A percentile compares a stretch with the other conserved stretches of the same genome.
These are phyloP conservation scores for Pseudopediastrum boryanum DNA, from an alignment of 139 green algal species.

Conservation along the genomic window DNA sequence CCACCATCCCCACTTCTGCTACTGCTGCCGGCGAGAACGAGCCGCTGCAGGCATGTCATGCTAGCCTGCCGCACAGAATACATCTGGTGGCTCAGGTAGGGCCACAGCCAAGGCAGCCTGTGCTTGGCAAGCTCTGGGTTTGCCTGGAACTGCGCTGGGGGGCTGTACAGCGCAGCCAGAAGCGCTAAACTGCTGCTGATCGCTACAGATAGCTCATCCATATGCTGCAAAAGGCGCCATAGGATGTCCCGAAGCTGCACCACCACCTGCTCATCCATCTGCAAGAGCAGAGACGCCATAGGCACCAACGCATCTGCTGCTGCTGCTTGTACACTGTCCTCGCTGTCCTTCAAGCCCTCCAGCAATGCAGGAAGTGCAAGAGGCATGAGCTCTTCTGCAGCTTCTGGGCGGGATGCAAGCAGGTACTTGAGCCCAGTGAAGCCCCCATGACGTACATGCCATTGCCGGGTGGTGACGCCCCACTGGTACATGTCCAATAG, in stretches of 20 bases:
- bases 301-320: conserved; percentile 90
- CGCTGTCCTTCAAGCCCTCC: conserved; percentile 71
- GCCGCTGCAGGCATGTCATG: conserved; percentile 63
- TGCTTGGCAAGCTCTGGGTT: conserved; percentile 25
- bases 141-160: conserved; percentile 3
- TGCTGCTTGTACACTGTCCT: conserved; percentile 93
- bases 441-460: conserved; percentile 55
- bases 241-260: conserved; percentile 53
- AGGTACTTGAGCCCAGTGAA: conserved; percentile 84
- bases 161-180: conserved; percentile 73
- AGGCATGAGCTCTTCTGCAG: conserved; percentile 58
- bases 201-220: conserved; percentile 88
- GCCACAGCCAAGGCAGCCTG: conserved; percentile 77
- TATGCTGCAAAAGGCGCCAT: conserved; percentile 77
- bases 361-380: conserved; percentile 63
- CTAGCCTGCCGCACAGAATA: conserved; percentile 71
- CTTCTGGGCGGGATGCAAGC: conserved; percentile 66
- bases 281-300: conserved; percentile 57
- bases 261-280: conserved; percentile 34
- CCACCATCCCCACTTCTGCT: conserved; percentile 1
- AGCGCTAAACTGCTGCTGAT: conserved; percentile 77
- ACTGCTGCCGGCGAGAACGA: conserved; percentile 45
- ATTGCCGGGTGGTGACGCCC: no score
- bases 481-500: conserved; percentile 65
- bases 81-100: conserved; percentile 83